Base-by-base conservation (phyloP, 1,284 basidiomycete species). In the Takashimella tepidaria region DNA sequence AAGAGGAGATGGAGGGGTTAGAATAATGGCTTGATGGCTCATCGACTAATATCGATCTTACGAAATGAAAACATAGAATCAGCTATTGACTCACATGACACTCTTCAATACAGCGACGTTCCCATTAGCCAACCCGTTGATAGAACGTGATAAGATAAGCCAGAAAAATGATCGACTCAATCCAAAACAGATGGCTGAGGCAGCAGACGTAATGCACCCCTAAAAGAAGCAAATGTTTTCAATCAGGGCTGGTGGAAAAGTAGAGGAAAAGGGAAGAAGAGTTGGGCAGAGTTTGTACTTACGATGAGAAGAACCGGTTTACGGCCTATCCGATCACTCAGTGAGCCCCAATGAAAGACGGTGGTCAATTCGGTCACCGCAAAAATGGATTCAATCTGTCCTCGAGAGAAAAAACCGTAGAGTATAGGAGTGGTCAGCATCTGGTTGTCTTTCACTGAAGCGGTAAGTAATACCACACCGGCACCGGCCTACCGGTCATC, bases 51-150 rank as follows among this genome's bases (percentile, higher is more conserved):
- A n/a, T n/a, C n/a, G n/a, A n/a, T n/a, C n/a, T n/a, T n/a, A 4
- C 5, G 20, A 5, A n/a, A 16, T 42, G 41, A 40, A 31, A 41
- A 19, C 13, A 6, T 40, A 3, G 13, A n/a, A n/a, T n/a, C n/a
- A n/a, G n/a, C n/a, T n/a, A 25, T n/a, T 8, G 22, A 57, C 60
- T 62, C 45, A 67, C 60, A 71, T 62, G 19, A 66, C 62, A 46
- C 62, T 61, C 50, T 71, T 71, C 40, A 71, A 54, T 6, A 71
- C 65, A 1, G 64, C 69, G 10, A 71, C 59, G 47, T 71, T 71
- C 22, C 68, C 69, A 40, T 71, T 71, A 42, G 62, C 61, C 12
- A 68, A 46, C 13, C 69, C 69, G 42, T 65, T 68, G 45, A 71
- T 55, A 23, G 59, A 57, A 16, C 69, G 49, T 13, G 67, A 61